phyloP scores from a whole-genome alignment of 225 moss, liverwort and hornwort species.

The Marchantia polymorpha region DNA sequence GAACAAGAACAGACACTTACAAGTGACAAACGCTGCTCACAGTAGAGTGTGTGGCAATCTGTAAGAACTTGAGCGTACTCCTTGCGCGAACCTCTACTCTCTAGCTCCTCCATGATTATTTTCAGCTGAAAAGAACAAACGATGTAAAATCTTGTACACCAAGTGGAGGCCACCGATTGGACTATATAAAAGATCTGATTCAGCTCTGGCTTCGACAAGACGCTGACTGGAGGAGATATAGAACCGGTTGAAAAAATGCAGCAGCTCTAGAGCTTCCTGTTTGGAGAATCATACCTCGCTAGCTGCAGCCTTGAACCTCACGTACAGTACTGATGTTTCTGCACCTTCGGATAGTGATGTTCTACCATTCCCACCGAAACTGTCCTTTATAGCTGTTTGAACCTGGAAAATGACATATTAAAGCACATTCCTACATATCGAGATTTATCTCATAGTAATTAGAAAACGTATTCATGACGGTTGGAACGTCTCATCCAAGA shows the following conservation, averaged over 20 bases:
- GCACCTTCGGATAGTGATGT: constrained; percentile 82
- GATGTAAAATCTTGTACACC: neutral
- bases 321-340: constrained; percentile 91
- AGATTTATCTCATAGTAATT: too few relatives aligned
- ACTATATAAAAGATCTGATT: too few relatives aligned
- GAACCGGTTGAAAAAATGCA: neutral
- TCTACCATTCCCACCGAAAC: constrained; percentile 61
- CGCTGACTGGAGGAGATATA: too few relatives aligned
- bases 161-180: neutral
- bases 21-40: constrained; percentile 79
- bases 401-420: constrained; percentile 47
- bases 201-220: too few relatives aligned
- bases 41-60: constrained; percentile 83
- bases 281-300: constrained; percentile 51
- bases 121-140: constrained; percentile 43
- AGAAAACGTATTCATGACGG: too few relatives aligned
- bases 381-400: constrained; percentile 86
- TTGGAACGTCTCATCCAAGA: too few relatives aligned
- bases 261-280: neutral
- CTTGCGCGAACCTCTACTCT: constrained; percentile 79
- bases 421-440: neutral
- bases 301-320: constrained; percentile 95
- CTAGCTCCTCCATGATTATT: constrained; percentile 91
- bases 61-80: constrained; percentile 81
- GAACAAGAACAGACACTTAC: too few relatives aligned